Base-by-base conservation (phyloP, 768 basidiomycete species). In the Tulasnella sp. region DNA sequence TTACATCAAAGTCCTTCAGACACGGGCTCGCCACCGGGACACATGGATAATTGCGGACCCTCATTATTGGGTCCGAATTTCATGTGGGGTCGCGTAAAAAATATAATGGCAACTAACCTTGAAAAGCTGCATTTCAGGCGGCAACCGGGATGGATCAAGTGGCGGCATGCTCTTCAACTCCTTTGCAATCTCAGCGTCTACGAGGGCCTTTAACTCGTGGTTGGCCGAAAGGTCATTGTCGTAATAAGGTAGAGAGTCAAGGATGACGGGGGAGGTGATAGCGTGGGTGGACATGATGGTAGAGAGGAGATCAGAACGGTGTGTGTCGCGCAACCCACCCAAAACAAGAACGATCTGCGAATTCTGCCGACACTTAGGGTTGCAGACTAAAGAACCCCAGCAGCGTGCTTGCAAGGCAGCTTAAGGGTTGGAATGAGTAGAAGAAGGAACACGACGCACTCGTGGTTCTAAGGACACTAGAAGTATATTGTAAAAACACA, bases 161-260 rank as follows among this genome's bases (percentile, higher is more conserved):
- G 52, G 62, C n/a, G 62, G 62, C 27, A 48, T 42, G 52, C 56
- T 17, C 60, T 69, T 69, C 15, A 79, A 77, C 68, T 89, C 83
- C n/a, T 79, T 78, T 26, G 83, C 83, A 42, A 92, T 72, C 69
- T 91, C 89, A 64, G 75, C 75, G 58, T 88, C 85, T 15, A 91
- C 89, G 68, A 83, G 85, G 68, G 83, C 79, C 69, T 79, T 82
- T 41, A 92, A 74, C 41, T 77, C 67, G 0, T 89, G 88, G 61
- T 78, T 80, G 58, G 79, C 79, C 62, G 91, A 86, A 53, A 94
- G 77, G 69, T 96, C 91, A 69, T 92, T 88, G 74, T 97, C 93
- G 68, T 89, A 92, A 73, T 96, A 97, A 17, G 93, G 93, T 64
- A 96, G 77, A 24, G 91, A 87, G 71, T 96, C 92, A 65, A 91